Base-by-base conservation (phyloP, 1,284 basidiomycete genomes). In the Cryptococcus neoformans region DNA sequence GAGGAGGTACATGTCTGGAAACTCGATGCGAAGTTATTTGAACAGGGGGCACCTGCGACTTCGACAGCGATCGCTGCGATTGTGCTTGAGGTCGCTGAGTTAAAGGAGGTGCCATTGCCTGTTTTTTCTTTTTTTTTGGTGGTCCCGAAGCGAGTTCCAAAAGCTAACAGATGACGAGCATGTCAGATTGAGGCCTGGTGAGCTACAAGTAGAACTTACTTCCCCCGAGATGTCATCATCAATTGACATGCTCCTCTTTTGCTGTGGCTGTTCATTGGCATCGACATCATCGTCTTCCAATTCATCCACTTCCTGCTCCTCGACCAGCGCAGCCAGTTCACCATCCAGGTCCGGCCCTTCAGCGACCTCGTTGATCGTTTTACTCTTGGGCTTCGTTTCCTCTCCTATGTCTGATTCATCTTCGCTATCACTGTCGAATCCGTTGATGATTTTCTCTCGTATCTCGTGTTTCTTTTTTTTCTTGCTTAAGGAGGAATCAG, bases 81-180 rank as follows among this genome's bases (percentile, higher is more conserved):
- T 49, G 44, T 14, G 11, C 17, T 21, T 21, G 21, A 21, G 21
- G 21, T 46, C 12, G 16, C 8, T 21, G 21, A 7, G 3, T 10
- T 16, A 39, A 5, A 38, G 49, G 17, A 21, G 39, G 39, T 16
- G 34, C 9, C 49, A 16, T 39, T 16, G 39, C 36, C 12, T n/a
- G n/a, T 14, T 16, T 40, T n/a, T 39, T 40, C 28, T 61, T 55
- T 56, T 67, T 70, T 71, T 67, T 71, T 6, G 71, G 68, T 17
- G 66, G 69, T 10, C 65, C 69, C 11, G 67, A 68, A 9, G 69
- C 70, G 2, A 72, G 63, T 51, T 73, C 71, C 34, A 71, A 64
- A 4, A 70, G 65, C 65, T 73, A 39, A 21, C 21, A 21, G 21
- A 21, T 21, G 21, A 21, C 21, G 21, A 21, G 21, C 21, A 21